Evolutionary conservation across 768 basidiomycete genomes (phyloP), one percentile per base, ranked within the genome.

Genomic region (Gautieria morchelliformis): DNA sequence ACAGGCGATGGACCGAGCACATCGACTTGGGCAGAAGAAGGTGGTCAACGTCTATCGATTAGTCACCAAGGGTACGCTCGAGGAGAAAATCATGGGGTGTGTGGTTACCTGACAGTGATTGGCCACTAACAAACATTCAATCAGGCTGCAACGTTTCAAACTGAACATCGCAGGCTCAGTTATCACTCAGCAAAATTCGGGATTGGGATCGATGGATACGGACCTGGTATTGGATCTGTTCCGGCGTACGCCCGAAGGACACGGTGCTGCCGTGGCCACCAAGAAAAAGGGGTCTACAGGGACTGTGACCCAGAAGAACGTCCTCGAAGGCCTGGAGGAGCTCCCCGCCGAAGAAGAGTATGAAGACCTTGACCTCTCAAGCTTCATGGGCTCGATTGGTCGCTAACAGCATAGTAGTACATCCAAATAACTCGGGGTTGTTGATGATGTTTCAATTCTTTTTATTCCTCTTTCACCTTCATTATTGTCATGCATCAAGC

Each of bases 81-180:
- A 99, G 70, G 96, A 98, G 70, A 98, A 98, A 72, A 99, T 99
- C 62, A 99, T 99, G 96, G 96, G 96, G 93, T 96, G 69, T 72
- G 42, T 10, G 15, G 19, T 20, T 1, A 46, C 9, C 14, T 52
- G 19, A 30, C 24, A 4, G 30, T 7, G 27, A 24, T 27, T 33
- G 15, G 53, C 58, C 19, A 61, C 47, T 63, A 62, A 42, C 42
- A 32, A 22, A 44, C n/a, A n/a, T 9, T 9, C 42, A 9, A 44
- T 17, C 68, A 97, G 95, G 37, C 70, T 99, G 60, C 96, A 99
- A 78, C 89, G 93, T 51, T 99, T 99, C 81, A 99, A 99, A 70
- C 78, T 98, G 64, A 98, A 98, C 64, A 95, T 99, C 63, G 96
- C 96, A 32, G 86, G 91, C 62, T 93, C 96, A 8, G 84, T 99